Conservation (phyloP, 108 stramenopile species). For the Stephanodiscus minutulus region DNA sequence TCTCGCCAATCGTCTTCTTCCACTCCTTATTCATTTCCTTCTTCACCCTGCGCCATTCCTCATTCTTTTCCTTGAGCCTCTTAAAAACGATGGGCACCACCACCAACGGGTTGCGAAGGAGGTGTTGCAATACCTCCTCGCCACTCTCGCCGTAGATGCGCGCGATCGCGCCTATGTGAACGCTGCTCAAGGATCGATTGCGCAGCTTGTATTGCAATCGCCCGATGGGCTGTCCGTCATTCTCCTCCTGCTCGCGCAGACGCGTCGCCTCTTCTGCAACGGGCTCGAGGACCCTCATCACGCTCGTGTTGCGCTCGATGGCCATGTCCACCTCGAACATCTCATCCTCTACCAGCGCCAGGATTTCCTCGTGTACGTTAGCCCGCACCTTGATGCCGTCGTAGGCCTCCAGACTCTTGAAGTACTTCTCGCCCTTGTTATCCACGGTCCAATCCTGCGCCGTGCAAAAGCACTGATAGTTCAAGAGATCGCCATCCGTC, state of each 20-base stretch:
- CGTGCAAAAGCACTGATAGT: slow-evolving; percentile 56
- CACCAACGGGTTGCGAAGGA: slow-evolving; percentile 88
- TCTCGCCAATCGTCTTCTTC: slow-evolving; percentile 61
- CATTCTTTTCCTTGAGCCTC: slow-evolving; percentile 95
- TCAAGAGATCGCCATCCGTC: slow-evolving; percentile 58
- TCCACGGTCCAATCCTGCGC: slow-evolving; percentile 20
- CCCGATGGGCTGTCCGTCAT: slow-evolving; percentile 87
- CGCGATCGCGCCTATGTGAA: slow-evolving; percentile 84
- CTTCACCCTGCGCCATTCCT: slow-evolving; percentile 89
- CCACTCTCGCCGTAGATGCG: slow-evolving; percentile 85
- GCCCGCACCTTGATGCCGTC: slow-evolving; percentile 61
- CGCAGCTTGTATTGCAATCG: slow-evolving; percentile 81
- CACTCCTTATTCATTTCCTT: slow-evolving; percentile 64
- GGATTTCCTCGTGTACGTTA: slow-evolving; percentile 81
- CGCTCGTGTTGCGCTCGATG: slow-evolving; percentile 88
- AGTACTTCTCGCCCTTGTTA: slow-evolving; percentile 19
- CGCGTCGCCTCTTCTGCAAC: slow-evolving; percentile 88
- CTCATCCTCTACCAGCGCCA: slow-evolving; percentile 86
- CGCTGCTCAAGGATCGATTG: slow-evolving; percentile 59
- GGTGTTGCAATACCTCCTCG: slow-evolving; percentile 93
- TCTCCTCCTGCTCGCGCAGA: slow-evolving; percentile 78
- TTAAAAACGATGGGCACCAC: slow-evolving; percentile 94
- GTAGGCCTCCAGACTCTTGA: slow-evolving; percentile 63
- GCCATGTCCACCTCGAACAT: slow-evolving; percentile 98
- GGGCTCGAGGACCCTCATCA: slow-evolving; percentile 91